Conservation (phyloP, 805 yeast genomes). For the Lipomyces starkeyi region DNA sequence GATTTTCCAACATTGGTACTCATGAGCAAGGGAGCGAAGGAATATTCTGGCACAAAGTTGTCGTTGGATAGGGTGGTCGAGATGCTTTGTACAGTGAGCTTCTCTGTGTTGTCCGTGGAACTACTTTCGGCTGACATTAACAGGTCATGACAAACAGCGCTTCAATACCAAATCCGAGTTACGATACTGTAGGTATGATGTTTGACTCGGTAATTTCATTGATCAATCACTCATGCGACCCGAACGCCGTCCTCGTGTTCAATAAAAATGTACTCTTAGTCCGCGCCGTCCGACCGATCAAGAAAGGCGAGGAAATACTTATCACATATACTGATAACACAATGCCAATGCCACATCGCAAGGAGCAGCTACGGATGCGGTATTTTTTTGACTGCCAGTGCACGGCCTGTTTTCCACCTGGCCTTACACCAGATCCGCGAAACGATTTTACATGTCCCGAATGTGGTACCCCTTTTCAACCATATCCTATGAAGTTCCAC, state of each 20-base stretch:
- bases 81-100: conserved; percentile 17
- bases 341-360: conserved; percentile 16
- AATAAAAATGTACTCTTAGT: conserved; percentile 13
- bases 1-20: conserved; percentile 9
- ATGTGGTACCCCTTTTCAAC: conserved; percentile 17
- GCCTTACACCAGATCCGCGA: neutral
- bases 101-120: neutral
- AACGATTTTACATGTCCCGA: conserved; percentile 22
- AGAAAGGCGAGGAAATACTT: conserved; percentile 27
- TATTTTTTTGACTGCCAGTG: conserved; percentile 31
- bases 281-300: conserved; percentile 16
- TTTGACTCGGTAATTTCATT: conserved; percentile 30
- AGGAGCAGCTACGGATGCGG: conserved; percentile 8
- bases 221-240: conserved; percentile 38
- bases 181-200: conserved; percentile 24
- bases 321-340: conserved; percentile 34
- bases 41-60: conserved; percentile 15
- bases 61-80: conserved; percentile 1
- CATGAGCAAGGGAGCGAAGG: conserved; percentile 25
- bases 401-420: neutral
- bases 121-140: neutral
- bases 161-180: conserved; percentile 12
- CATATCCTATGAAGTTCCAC: conserved; percentile 4
- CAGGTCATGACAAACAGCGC: conserved; percentile 18
- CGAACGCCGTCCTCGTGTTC: conserved; percentile 26